Base-by-base conservation (phyloP, 208 protist species). In the Acanthamoeba polyphaga region DNA sequence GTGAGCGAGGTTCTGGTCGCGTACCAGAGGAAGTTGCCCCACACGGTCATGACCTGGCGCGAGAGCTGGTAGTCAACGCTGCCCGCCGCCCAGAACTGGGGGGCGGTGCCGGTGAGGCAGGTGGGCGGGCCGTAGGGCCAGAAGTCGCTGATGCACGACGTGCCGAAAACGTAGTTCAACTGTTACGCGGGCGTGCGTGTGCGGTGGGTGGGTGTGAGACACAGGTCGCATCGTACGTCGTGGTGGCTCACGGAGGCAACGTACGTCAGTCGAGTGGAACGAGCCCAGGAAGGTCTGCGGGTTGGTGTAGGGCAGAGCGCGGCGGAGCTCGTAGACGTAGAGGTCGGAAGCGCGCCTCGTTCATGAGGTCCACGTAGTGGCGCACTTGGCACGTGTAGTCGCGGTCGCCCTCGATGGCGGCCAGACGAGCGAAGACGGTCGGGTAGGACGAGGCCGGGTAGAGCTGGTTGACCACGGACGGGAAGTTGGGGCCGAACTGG, bases 81-180 rank as follows among this genome's bases (percentile, higher is more conserved):
- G 8, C 76, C 76, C 43, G 76, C 38, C n/a, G 76, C 5, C 76
- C 76, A 84, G 76, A 84, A 84, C 43, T 51, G 34, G 0, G 76
- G 76, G 15, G 24, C 43, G 32, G 76, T 84, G 76, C 76, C 76
- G 12, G 76, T 84, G 43, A 55, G 17, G 76, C 76, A 84, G 32
- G 76, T 84, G 46, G 76, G 76, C 9, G 76, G 76, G 15, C 76
- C 76, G 76, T 84, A 84, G 76, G 76, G 76, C 76, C 76, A 84
- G 76, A 84, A 84, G 76, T 84, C 76, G 76, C 76, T 84, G 76
- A 84, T 84, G 43, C 76, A 84, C 76, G 76, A 84, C 2, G 76
- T 84, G 43, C 76, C 76, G 43, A 84, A 84, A 22, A 84, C 17
- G 76, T 84, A 84, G 76, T 84, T 84, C 76, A 84, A 84, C 76